Evolutionary conservation across 257 asterid genomes (phyloP).

Genomic region (Solanum phureja): DNA sequence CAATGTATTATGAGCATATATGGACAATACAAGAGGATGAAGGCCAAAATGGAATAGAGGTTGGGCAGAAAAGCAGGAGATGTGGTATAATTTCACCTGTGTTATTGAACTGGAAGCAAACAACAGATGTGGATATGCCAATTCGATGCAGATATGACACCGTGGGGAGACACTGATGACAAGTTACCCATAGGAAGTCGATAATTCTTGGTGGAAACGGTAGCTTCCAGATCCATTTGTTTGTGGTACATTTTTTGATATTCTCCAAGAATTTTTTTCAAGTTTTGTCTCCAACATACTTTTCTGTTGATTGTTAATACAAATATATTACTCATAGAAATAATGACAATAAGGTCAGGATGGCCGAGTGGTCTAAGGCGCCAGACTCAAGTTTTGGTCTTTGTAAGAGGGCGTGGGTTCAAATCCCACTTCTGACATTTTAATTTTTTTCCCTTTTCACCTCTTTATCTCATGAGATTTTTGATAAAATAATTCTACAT

Average conservation of each 20-base stretch:
- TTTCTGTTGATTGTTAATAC: background rate
- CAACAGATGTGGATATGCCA: too few species aligned
- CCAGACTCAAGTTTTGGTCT: conserved; percentile 92
- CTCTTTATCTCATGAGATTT: background rate
- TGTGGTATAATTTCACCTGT: too few species aligned
- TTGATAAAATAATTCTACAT: background rate
- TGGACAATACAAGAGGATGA: too few species aligned
- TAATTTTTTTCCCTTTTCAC: background rate
- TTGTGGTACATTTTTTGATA: too few species aligned
- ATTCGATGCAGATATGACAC: background rate
- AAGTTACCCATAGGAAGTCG: background rate
- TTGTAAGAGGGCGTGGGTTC: conserved; percentile 81
- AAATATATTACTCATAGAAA: background rate
- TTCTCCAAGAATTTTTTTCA: background rate
- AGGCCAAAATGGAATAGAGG: too few species aligned
- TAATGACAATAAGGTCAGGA: conserved; percentile 34
- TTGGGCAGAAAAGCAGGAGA: too few species aligned
- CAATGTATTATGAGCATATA: too few species aligned
- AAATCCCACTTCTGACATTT: conserved; percentile 56
- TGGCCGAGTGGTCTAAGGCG: conserved; percentile 98
- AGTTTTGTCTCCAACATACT: background rate
- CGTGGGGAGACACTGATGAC: background rate
- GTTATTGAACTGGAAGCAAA: too few species aligned
- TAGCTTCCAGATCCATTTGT: background rate
- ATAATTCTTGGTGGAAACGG: background rate